Conservation (phyloP, 495 filamentous ascomycete species). For the Talaromyces thailandensis region DNA sequence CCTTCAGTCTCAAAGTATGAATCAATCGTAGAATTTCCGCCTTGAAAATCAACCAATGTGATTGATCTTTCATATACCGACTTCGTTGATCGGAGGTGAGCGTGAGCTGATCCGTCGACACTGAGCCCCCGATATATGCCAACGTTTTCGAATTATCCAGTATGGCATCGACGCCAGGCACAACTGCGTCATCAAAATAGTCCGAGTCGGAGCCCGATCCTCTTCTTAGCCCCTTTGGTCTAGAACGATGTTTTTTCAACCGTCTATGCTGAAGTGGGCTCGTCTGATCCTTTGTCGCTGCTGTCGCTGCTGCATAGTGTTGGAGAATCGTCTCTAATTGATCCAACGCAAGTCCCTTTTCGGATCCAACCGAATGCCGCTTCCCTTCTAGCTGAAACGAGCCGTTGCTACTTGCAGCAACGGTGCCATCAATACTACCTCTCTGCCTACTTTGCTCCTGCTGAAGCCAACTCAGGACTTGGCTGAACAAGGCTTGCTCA, state of each 20-base stretch:
- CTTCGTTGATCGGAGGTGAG: conserved; percentile 18
- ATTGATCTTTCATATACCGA: conserved; percentile 44
- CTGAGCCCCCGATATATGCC: conserved; percentile 55
- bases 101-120: conserved; percentile 29
- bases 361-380: conserved; percentile 37
- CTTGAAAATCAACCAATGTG: conserved; percentile 76
- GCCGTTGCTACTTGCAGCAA: conserved; percentile 14
- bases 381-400: conserved; percentile 17
- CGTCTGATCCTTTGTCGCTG: conserved; percentile 21
- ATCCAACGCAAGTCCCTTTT: conserved; percentile 55
- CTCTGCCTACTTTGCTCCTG: conserved; percentile 59
- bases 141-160: conserved; percentile 87
- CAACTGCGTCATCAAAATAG: conserved; percentile 60
- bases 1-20: conserved; percentile 81
- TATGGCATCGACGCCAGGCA: conserved; percentile 67
- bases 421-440: conserved; percentile 7
- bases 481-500: conserved; percentile 46
- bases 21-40: conserved; percentile 78
- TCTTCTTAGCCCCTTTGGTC: conserved; percentile 24
- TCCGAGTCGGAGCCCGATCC: conserved; percentile 70
- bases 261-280: conserved; percentile 24
- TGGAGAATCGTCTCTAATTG: conserved; percentile 58
- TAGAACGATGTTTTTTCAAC: conserved; percentile 14
- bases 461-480: conserved; percentile 73
- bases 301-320: conserved; percentile 39